phyloP scores from a whole-genome alignment of 2,329 filamentous ascomycete species.

The Cladophialophora exuberans region DNA sequence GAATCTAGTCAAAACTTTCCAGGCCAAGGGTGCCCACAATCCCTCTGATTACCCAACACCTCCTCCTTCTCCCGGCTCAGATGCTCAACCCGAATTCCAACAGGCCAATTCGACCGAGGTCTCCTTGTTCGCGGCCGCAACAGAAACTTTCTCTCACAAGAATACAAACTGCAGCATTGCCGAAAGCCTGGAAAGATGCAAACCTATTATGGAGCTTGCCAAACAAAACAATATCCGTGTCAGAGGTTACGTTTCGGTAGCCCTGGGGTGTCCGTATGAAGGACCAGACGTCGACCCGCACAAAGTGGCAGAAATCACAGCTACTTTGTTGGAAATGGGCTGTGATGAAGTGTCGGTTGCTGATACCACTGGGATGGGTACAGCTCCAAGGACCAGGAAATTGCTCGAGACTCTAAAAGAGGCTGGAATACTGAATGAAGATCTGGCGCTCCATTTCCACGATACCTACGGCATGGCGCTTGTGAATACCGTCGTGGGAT shows the following conservation, averaged over 20 bases:
- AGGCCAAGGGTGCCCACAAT: conserved; percentile 42
- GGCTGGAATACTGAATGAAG: conserved; percentile 62
- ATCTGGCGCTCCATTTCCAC: conserved; percentile 68
- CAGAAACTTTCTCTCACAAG: conserved; percentile 65
- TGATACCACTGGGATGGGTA: conserved; percentile 70
- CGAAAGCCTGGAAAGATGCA: conserved; percentile 63
- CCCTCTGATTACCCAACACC: conserved; percentile 36
- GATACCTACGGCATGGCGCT: conserved; percentile 69
- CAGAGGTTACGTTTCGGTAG: conserved; percentile 67
- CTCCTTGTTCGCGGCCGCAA: conserved; percentile 67
- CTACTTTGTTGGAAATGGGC: conserved; percentile 65
- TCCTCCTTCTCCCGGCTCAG: conserved; percentile 40
- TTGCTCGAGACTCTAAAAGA: conserved; percentile 62
- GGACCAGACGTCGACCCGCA: conserved; percentile 63
- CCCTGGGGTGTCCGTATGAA: conserved; percentile 68
- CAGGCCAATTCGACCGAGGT: conserved; percentile 55
- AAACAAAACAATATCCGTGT: conserved; percentile 61
- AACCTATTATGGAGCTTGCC: conserved; percentile 60
- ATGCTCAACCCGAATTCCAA: conserved; percentile 42
- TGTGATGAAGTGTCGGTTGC: conserved; percentile 68
- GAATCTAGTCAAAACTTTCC: conserved; percentile 59
- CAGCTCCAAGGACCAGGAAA: conserved; percentile 61
- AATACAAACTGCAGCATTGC: conserved; percentile 69
- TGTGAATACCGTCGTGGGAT: conserved; percentile 63
- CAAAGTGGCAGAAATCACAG: conserved; percentile 64